A percentile compares a stretch with the other conserved stretches of the same genome.
These are phyloP conservation scores for Sporobolomyces roseus DNA, from an alignment of 768 basidiomycete species.

Conservation along the genomic window DNA sequence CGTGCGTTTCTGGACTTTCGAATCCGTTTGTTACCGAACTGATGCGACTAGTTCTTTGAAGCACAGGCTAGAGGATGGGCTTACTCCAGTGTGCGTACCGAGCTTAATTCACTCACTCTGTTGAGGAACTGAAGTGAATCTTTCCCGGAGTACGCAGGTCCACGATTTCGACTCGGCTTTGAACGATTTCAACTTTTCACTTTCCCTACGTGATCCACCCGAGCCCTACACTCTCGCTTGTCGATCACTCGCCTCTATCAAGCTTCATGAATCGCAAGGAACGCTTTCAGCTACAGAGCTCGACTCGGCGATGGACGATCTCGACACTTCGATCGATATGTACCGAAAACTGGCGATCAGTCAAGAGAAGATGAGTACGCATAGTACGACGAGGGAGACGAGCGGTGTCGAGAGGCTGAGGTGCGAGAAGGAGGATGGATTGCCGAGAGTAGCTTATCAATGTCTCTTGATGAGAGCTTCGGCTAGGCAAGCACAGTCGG, in stretches of 20 bases:
- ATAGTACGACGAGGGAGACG: neutral
- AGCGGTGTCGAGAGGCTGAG: neutral
- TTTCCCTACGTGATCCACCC: constrained; percentile 5
- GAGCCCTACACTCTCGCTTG: constrained; percentile 36
- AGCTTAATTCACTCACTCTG: neutral
- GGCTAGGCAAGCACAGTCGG: constrained; percentile 13
- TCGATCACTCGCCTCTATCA: constrained; percentile 27
- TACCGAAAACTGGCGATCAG: neutral
- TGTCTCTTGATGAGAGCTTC: constrained; percentile 18
- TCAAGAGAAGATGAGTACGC: neutral
- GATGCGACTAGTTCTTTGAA: neutral
- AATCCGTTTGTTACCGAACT: neutral
- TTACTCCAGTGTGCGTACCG: constrained; percentile 9
- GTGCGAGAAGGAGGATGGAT: constrained; percentile 6
- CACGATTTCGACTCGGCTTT: constrained; percentile 24
- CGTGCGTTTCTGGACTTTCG: neutral
- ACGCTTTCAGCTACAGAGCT: neutral
- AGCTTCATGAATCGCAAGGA: constrained; percentile 7
- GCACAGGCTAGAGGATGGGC: constrained; percentile 13
- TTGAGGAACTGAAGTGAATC: neutral
- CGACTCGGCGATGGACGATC: neutral
- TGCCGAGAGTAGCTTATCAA: constrained; percentile 2
- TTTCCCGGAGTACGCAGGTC: neutral
- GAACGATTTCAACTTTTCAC: constrained; percentile 25
- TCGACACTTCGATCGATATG: constrained; percentile 20